These are phyloP conservation scores for Podospora pseudocomata DNA, from an alignment of 495 filamentous ascomycete species.

Conservation along the genomic window DNA sequence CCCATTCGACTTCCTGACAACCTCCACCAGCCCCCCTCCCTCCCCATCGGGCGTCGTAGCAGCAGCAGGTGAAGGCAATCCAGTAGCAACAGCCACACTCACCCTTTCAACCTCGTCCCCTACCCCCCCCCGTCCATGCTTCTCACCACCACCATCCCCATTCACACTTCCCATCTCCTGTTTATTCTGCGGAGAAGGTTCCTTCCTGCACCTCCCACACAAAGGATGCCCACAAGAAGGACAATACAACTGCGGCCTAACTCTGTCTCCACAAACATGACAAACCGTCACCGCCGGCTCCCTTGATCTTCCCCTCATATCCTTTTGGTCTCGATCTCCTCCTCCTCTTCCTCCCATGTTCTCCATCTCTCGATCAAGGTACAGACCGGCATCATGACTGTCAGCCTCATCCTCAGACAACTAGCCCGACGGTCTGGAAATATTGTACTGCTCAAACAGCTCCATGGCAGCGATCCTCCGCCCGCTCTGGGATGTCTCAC, in stretches of 20 bases:
- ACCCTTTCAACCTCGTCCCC: conserved; percentile 16
- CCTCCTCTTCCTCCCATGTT: conserved; percentile 19
- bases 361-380: conserved; percentile 17
- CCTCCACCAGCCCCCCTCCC: background rate
- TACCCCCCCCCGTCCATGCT: conserved; percentile 10
- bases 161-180: background rate
- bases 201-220: conserved; percentile 32
- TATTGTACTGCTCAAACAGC: conserved; percentile 35
- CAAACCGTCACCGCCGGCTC: conserved; percentile 24
- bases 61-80: background rate
- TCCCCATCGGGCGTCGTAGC: background rate
- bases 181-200: background rate
- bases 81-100: conserved; percentile 3
- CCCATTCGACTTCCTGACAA: background rate
- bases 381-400: background rate
- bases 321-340: background rate
- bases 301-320: background rate
- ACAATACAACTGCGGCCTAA: conserved; percentile 34
- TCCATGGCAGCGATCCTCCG: conserved; percentile 30
- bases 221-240: conserved; percentile 38
- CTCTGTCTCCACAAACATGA: conserved; percentile 38
- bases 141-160: background rate
- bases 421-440: conserved; percentile 38
- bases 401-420: conserved; percentile 36
- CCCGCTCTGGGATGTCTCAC: conserved; percentile 6